Evolutionary conservation across 2,329 filamentous ascomycete genomes (phyloP).

Genomic region (Stenocarpella maydis): DNA sequence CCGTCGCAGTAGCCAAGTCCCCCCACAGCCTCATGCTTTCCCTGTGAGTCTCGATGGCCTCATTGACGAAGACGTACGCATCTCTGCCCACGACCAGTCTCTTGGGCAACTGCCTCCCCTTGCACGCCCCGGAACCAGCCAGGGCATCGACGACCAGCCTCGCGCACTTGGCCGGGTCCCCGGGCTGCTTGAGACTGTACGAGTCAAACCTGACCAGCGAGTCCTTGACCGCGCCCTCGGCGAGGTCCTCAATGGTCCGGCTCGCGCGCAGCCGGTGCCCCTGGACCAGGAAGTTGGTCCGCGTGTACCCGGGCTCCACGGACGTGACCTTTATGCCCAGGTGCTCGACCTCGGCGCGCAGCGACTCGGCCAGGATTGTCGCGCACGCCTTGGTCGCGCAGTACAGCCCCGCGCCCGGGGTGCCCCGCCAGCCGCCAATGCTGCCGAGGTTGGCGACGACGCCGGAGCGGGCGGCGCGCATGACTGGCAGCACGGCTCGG

Average conservation of each 20-base stretch:
- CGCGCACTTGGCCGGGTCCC: not conserved
- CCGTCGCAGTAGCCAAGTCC: constrained; percentile 19
- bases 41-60: not conserved
- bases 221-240: not conserved
- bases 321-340: constrained; percentile 8
- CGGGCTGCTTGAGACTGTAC: constrained; percentile 10
- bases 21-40: not conserved
- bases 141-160: constrained; percentile 7
- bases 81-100: constrained; percentile 8
- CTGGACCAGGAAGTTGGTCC: not conserved
- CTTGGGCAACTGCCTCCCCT: not conserved
- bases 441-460: constrained; percentile 14
- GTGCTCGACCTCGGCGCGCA: constrained; percentile 7
- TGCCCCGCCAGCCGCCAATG: constrained; percentile 7
- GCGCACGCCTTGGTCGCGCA: constrained; percentile 23
- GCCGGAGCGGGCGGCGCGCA: constrained; percentile 2
- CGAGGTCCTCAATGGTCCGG: not conserved
- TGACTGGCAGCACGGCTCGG: constrained; percentile 16
- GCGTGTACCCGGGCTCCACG: constrained; percentile 11
- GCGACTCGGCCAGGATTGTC: constrained; percentile 2
- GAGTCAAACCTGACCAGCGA: not conserved
- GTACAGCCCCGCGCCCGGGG: not conserved
- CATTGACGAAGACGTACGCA: not conserved
- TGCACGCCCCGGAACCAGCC: not conserved
- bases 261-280: not conserved